These are phyloP conservation scores for Crucibulum parvulum DNA, from an alignment of 1,284 basidiomycete species.

Conservation along the genomic window DNA sequence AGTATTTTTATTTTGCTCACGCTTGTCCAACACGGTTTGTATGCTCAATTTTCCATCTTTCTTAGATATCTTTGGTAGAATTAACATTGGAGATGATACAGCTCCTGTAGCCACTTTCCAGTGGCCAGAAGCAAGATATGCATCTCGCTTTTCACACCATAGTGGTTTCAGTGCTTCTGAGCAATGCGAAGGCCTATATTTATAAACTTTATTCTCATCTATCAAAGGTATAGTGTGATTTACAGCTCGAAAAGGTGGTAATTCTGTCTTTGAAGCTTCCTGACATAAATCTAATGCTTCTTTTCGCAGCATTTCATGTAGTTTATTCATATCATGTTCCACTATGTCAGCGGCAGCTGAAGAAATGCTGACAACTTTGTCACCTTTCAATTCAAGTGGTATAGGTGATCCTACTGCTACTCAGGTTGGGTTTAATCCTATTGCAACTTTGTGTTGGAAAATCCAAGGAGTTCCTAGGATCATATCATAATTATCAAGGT, in stretches of 20 bases:
- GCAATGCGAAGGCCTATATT: slow-evolving; percentile 26
- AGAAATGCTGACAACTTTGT: background rate
- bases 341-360: background rate
- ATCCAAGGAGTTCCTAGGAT: background rate
- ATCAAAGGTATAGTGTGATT: slow-evolving; percentile 39
- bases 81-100: slow-evolving; percentile 34
- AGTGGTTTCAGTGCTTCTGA: slow-evolving; percentile 23
- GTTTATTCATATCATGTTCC: slow-evolving; percentile 4
- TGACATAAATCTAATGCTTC: slow-evolving; percentile 21
- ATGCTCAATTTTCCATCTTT: too few relatives aligned
- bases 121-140: slow-evolving; percentile 23
- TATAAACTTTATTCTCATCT: slow-evolving; percentile 25
- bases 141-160: slow-evolving; percentile 27
- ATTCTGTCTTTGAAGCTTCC: slow-evolving; percentile 15
- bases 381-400: background rate
- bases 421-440: background rate
- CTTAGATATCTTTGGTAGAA: too few relatives aligned
- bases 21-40: background rate
- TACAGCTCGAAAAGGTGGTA: slow-evolving; percentile 34
- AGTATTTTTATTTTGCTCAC: background rate
- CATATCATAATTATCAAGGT: slow-evolving; percentile 1
- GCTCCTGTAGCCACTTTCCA: slow-evolving; percentile 26
- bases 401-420: background rate
- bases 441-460: background rate
- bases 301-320: slow-evolving; percentile 9